phyloP scores from a whole-genome alignment of 2,329 filamentous ascomycete species.

The Phialophora chinensis region DNA sequence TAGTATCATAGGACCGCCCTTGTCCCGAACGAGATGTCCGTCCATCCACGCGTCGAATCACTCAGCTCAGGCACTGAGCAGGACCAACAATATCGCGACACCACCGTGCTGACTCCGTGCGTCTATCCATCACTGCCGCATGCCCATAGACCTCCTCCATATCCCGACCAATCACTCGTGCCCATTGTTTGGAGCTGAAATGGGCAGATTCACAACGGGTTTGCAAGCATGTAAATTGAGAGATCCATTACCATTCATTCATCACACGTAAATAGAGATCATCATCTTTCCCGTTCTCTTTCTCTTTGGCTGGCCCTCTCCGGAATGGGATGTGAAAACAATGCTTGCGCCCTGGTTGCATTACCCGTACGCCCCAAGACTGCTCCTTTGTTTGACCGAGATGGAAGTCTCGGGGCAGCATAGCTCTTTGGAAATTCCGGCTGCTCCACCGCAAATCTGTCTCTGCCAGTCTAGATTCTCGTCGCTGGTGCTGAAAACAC shows the following conservation, averaged over 20 bases:
- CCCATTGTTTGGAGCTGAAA: background rate
- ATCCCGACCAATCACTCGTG: background rate
- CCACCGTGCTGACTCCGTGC: slow-evolving; percentile 2
- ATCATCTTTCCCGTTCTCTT: slow-evolving; percentile 5
- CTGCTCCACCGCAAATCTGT: background rate
- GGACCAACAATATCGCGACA: slow-evolving; percentile 1
- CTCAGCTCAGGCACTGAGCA: background rate
- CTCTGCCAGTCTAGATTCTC: background rate
- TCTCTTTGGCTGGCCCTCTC: slow-evolving; percentile 2
- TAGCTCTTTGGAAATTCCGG: background rate
- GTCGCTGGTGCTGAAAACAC: background rate
- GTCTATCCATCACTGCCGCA: slow-evolving; percentile 1
- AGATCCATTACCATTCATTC: slow-evolving; percentile 29
- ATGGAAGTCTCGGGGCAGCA: background rate
- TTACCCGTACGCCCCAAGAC: background rate
- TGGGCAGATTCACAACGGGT: background rate
- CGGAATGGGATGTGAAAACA: background rate
- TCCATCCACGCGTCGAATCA: background rate
- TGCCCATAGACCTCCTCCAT: slow-evolving; percentile 8
- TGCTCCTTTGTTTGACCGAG: background rate
- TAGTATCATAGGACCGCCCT: background rate
- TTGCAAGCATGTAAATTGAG: slow-evolving; percentile 18
- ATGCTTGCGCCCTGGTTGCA: background rate
- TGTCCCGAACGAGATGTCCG: background rate
- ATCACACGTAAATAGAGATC: slow-evolving; percentile 23